Evolutionary conservation across 495 filamentous ascomycete genomes (phyloP), one percentile per base, ranked within the genome.

Genomic region (Penicillium cataractarum): DNA sequence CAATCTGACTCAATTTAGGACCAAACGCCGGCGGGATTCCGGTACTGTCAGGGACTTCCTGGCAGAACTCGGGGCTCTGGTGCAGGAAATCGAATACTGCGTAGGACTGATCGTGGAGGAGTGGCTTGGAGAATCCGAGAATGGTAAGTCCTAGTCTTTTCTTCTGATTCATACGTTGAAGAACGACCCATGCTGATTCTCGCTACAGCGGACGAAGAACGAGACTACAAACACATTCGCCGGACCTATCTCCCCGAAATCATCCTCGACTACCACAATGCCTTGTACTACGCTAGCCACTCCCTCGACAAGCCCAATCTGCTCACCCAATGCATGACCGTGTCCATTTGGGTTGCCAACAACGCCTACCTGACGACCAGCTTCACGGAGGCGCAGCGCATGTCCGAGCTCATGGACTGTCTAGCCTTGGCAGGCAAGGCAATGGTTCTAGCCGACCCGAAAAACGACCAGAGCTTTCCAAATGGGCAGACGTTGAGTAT

Each of bases 231-330:
- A 61, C 50, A 83, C 21, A 86, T 97, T 57, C 86, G 90, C 60
- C 81, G 82, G 27, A 84, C 84, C 5, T 96, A 93, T 74, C 78
- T 97, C 32, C 93, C 93, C 22, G 91, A 95, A 76, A 79, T 90
- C 10, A 74, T 96, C 57, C 81, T 97, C 40, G 89, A 89, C n/a
- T 96, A 92, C 72, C 84, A 89, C 73, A 88, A 81, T 66, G 84
- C 87, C 21, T 74, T 96, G 50, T 87, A 93, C 69, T 88, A 86
- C 69, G 85, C 85, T 13, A 89, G 89, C 4, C 83, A 83, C 27
- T 77, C 81, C 40, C 75, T 92, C 7, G 68, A 85, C 78, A 42
- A 85, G 87, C 26, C 89, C 89, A 54, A 79, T 81, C 61, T 73
- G 56, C 76, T 93, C 31, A 78, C 90, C 32, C 87, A 91, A 66